Base-by-base conservation (phyloP, 768 basidiomycete genomes). In the Termitomyces sp. region DNA sequence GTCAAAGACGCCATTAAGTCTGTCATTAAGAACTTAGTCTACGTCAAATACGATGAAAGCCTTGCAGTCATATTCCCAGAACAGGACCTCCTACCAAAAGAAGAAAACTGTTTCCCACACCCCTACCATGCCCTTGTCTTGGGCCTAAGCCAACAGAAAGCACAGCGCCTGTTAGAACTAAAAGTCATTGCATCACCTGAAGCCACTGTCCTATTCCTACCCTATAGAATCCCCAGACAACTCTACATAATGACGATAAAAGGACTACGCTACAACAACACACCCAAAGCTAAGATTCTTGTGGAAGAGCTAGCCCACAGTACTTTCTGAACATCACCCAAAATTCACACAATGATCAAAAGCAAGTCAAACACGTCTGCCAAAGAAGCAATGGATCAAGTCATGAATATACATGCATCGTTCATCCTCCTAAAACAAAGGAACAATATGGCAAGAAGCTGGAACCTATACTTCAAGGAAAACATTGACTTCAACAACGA, bases 201-300 rank as follows among this genome's bases (percentile, higher is more conserved):
- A 1, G 16, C 26, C 0, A 46, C 45, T 0, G 3, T 46, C 16
- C 18, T 46, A 8, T 46, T 46, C 45, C 8, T 46, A 0, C 45
- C 24, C 0, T 1, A 13, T 0, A 0, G 9, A 6, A 6, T 13
- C 0, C 45, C 45, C 1, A 2, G 24, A 6, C 22, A 26, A 5
- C 14, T 16, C 7, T 46, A 46, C 16, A 28, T 46, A 0, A 7
- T 46, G 3, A 46, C 45, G 0, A 28, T 46, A 0, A 9, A 18
- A 2, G 45, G 45, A 3, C 45, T 46, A 0, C 28, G 14, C 0
- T 28, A 46, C 16, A 46, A 28, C 4, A 2, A 46, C 6, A 46
- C 45, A 2, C 2, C 18, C 3, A 6, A 24, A 0, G 16, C 45
- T 4, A 16, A 9, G 1, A 3, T 0, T 3, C 16, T 46, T 0